Conservation (phyloP, 768 basidiomycete species). For the Pulveroboletus sp. region DNA sequence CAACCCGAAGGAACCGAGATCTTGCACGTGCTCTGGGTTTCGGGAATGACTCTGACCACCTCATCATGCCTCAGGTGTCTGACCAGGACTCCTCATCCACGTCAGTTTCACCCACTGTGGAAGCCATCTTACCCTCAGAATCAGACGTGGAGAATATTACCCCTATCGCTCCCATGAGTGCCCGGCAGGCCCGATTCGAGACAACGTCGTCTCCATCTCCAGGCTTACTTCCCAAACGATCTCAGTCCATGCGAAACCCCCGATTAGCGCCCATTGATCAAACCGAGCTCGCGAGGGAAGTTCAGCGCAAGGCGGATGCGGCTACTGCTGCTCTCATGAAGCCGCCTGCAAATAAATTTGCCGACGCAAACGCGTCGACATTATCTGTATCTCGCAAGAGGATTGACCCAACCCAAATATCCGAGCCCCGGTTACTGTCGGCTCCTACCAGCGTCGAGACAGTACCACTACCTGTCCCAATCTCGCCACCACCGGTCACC, state of each 20-base stretch:
- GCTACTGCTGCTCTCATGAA: constrained; percentile 62
- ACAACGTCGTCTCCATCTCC: constrained; percentile 20
- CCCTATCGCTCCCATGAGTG: constrained; percentile 2
- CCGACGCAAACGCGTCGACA: constrained; percentile 39
- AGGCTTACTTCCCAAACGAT: constrained; percentile 23
- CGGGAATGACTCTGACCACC: constrained; percentile 39
- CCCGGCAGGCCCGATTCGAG: constrained; percentile 1
- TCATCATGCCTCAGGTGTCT: constrained; percentile 20
- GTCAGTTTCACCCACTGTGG: constrained; percentile 34
- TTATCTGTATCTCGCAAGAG: constrained; percentile 49
- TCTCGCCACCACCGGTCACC: constrained; percentile 34
- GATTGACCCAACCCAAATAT: constrained; percentile 63
- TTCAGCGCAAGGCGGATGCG: constrained; percentile 66
- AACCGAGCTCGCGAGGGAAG: constrained; percentile 57
- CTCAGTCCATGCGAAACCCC: constrained; percentile 39
- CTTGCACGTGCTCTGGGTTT: constrained; percentile 73
- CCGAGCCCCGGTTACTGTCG: constrained; percentile 62
- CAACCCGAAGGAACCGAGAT: constrained; percentile 64
- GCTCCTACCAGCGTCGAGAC: constrained; percentile 67
- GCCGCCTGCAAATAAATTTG: constrained; percentile 40
- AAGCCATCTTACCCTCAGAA: constrained; percentile 28
- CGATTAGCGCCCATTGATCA: constrained; percentile 43
- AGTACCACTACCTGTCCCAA: constrained; percentile 47
- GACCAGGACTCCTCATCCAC: constrained; percentile 28
- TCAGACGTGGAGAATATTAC: constrained; percentile 12